Base-by-base conservation (phyloP, 148 eudicot species). In the Hydrangea macrophylla region DNA sequence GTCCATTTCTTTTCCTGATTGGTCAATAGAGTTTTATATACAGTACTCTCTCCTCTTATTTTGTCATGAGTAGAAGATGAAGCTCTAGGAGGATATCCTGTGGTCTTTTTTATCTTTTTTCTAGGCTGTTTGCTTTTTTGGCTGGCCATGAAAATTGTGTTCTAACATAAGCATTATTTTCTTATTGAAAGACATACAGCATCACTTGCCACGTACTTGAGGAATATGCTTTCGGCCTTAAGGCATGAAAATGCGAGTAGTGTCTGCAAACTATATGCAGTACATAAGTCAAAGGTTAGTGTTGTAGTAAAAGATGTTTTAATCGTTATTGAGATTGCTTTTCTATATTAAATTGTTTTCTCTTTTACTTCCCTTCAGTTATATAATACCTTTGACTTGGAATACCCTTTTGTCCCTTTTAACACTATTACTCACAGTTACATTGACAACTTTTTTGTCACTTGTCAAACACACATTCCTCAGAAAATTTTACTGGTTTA, bases 191-290 rank as follows among this genome's bases (percentile, higher is more conserved):
- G 98, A 88, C 98, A 94, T 70, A 82, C 87, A 24, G 58, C 82
- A 33, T 85, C 97, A 32, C 92, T 94, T 28, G 83, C 95, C 28
- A 74, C 80, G 61, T 90, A 90, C 73, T 62, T 85, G 70, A 83
- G 88, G 85, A 77, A 71, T 64, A 66, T 31, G 62, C 88, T 94
- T 39, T 74, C 76, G 69, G 73, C 77, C 48, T 69, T 94, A 67
- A 86, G 80, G 80, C 97, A 90, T 85, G 88, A 66, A 65, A 85
- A 85, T 84, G 98, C 96, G 68, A 59, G 57, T 30, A 61, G 64
- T 78, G 85, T 74, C 63, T 88, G 96, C 75, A 79, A 70, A 65
- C 26, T 94, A 17, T 94, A 94, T 86, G 97, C 92, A 48, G 39
- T 74, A 12, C 57, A 73, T 33, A 68, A 72, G 54, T 60, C 78